Percentiles rank a stretch among this genome's conserved stretches.
These are phyloP conservation scores for Cladorrhinum sp. DNA, from an alignment of 2,329 filamentous ascomycete genomes.

Conservation along the genomic window DNA sequence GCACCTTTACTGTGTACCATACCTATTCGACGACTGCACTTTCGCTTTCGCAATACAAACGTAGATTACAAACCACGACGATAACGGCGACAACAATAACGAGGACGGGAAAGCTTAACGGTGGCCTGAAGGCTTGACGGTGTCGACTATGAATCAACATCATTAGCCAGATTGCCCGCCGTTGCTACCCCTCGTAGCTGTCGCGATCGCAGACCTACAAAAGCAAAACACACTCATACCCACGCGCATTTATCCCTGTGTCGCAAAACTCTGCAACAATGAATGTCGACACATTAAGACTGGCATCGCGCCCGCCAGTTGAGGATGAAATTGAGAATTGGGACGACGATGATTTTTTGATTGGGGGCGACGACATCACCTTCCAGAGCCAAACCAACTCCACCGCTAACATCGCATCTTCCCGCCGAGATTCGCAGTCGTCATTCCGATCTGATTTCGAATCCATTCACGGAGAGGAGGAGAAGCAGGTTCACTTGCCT, in stretches of 20 bases:
- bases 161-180: constrained; percentile 28
- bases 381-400: constrained; percentile 52
- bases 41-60: constrained; percentile 3
- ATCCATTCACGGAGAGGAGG: constrained; percentile 73
- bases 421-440: constrained; percentile 73
- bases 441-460: constrained; percentile 83
- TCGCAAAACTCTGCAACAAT: constrained; percentile 35
- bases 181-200: constrained; percentile 20
- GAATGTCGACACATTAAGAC: constrained; percentile 51
- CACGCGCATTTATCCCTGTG: background rate
- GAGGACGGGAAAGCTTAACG: constrained; percentile 2
- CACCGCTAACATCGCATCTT: constrained; percentile 41
- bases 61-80: background rate
- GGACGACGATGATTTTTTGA: constrained; percentile 73
- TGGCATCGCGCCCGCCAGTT: constrained; percentile 53
- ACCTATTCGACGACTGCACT: background rate
- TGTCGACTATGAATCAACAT: constrained; percentile 35
- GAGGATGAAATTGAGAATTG: constrained; percentile 69
- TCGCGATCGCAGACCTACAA: constrained; percentile 12
- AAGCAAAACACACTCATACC: constrained; percentile 1
- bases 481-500: constrained; percentile 81
- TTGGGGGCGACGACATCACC: constrained; percentile 64
- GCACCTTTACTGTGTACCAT: background rate
- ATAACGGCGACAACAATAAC: background rate
- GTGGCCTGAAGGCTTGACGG: constrained; percentile 20